Conservation (phyloP, 352 stramenopile species). For the Aphanomyces astaci region DNA sequence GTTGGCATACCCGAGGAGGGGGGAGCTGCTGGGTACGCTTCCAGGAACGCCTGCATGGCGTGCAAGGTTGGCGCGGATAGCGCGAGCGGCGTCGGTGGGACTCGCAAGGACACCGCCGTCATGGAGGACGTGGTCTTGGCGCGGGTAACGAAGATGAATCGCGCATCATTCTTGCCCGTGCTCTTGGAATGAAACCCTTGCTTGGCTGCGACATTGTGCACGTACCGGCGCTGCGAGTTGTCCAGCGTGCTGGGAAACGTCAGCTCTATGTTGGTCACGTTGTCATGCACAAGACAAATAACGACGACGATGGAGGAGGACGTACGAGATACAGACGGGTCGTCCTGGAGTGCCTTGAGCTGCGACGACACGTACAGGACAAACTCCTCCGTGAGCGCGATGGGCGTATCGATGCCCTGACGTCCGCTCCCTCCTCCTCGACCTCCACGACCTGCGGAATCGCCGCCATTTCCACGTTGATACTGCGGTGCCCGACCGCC, state of each 20-base stretch:
- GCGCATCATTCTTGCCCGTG: constrained; percentile 49
- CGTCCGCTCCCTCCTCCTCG: constrained; percentile 6
- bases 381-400: constrained; percentile 51
- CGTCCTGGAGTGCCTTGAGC: constrained; percentile 56
- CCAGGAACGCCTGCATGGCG: constrained; percentile 32
- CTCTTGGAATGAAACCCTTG: constrained; percentile 77
- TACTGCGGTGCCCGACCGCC: constrained; percentile 18
- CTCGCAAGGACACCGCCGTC: constrained; percentile 53
- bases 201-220: constrained; percentile 74
- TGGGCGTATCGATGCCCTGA: background rate
- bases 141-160: constrained; percentile 73
- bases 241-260: constrained; percentile 61
- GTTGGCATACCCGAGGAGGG: background rate
- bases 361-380: constrained; percentile 54
- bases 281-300: background rate
- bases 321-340: constrained; percentile 28
- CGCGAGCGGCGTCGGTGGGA: constrained; percentile 35
- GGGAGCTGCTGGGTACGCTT: background rate
- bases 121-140: constrained; percentile 79
- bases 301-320: background rate
- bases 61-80: constrained; percentile 36
- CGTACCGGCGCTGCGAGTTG: constrained; percentile 72
- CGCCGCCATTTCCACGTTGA: background rate
- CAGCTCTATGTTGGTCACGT: constrained; percentile 36
- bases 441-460: constrained; percentile 19